Evolutionary conservation across 140 eudicot genomes (phyloP).

Genomic region (Ambrosia hybrid): DNA sequence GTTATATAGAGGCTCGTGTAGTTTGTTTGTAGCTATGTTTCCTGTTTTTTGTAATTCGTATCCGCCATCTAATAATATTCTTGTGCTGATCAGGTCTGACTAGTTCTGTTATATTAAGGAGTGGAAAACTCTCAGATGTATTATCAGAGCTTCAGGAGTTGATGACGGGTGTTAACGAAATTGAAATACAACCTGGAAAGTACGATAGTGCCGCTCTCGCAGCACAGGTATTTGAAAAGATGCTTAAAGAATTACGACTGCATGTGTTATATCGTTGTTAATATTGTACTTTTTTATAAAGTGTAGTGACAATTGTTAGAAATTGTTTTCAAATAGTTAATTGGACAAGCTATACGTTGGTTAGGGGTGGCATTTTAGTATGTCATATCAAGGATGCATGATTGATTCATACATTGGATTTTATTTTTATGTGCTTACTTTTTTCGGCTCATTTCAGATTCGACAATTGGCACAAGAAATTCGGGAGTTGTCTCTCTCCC

Average conservation of each 20-base stretch:
- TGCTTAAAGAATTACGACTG: background rate
- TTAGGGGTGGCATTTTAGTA: background rate
- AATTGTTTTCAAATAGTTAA: background rate
- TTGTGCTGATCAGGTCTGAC: slow-evolving; percentile 53
- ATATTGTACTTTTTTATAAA: background rate
- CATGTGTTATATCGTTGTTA: slow-evolving; percentile 5
- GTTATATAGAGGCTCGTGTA: slow-evolving; percentile 1
- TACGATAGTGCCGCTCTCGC: slow-evolving; percentile 73
- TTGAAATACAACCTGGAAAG: slow-evolving; percentile 64
- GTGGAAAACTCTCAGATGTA: slow-evolving; percentile 74
- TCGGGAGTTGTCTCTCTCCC: slow-evolving; percentile 67
- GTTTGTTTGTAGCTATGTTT: slow-evolving; percentile 18
- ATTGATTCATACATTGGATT: background rate
- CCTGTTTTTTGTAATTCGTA: background rate
- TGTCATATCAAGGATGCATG: background rate
- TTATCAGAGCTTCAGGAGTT: slow-evolving; percentile 75
- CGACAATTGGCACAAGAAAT: slow-evolving; percentile 82
- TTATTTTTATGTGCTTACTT: slow-evolving; percentile 2
- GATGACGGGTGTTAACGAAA: slow-evolving; percentile 66
- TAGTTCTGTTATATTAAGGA: slow-evolving; percentile 81
- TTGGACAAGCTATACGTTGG: background rate
- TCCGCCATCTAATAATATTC: background rate
- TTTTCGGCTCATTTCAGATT: slow-evolving; percentile 44
- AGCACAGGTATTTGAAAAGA: slow-evolving; percentile 60
- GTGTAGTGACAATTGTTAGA: background rate